Base-by-base conservation (phyloP, 164 flowering plant genomes). In the Liquidambar formosana region DNA sequence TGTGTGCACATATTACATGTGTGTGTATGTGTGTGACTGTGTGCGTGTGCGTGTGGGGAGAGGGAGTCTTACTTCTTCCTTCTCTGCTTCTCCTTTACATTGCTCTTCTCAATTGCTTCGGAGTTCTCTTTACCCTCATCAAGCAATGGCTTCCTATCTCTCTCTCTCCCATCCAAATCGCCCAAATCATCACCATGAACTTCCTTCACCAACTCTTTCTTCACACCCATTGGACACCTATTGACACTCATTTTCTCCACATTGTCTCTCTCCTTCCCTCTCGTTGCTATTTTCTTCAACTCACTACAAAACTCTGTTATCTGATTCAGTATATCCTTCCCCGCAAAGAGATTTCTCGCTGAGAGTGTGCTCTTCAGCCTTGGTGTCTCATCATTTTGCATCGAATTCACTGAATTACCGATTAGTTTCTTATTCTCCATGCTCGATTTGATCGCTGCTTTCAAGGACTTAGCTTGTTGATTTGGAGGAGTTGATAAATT, bases 301-400 rank as follows among this genome's bases (percentile, higher is more conserved):
- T 95, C 97, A 59, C 67, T 79, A 78, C 95, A 88, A 60, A 95
- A 93, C 10, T 91, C 97, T 0, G 94, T 69, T 14, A 95, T 84
- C 70, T 93, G 96, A 64, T 70, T 83, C 63, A 95, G 52, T 41
- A 91, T 80, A 43, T 91, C 92, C 46, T 77, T 75, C 9, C 97
- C 94, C 0, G 81, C 81, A 72, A 90, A 90, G 75, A 91, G 77
- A 65, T 91, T 93, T 69, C 88, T 77, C 0, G 93, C 89, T 13
- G 99, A 95, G 6, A 80, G 76, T 0, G 91, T 85, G 76, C 84
- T 82, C 70, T 75, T 86, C 41, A 95, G 83, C 79, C 71, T 73
- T n/a, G 79, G 83, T 12, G 60, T 53, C 60, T 70, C 70, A 26
- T 76, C 71, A 18, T 62, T 72, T 54, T 22, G 70, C 23, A 27